Percentiles rank a stretch among this genome's conserved stretches.
Evolutionary conservation across 1,284 basidiomycete species (phyloP).

Genomic region (Ustilago crameri): DNA sequence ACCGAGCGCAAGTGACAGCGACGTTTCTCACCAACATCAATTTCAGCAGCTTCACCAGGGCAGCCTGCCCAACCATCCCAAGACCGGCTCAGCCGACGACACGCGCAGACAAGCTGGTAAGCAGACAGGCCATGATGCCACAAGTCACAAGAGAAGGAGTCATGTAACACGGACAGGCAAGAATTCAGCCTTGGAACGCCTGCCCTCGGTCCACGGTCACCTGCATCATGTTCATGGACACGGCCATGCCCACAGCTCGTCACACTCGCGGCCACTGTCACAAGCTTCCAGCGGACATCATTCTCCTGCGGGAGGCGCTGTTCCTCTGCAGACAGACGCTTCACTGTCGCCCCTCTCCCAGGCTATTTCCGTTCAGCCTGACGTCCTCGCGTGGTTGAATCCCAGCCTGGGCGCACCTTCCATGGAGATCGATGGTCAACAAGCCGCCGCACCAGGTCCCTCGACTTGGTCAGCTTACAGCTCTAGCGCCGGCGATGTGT

Average conservation of each 20-base stretch:
- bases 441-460: constrained; percentile 8
- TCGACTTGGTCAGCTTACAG: constrained; percentile 37
- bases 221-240: constrained; percentile 41
- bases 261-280: constrained; percentile 34
- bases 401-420: constrained; percentile 12
- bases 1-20: constrained; percentile 42
- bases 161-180: constrained; percentile 45
- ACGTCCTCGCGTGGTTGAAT: constrained; percentile 44
- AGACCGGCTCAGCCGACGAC: constrained; percentile 53
- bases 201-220: constrained; percentile 48
- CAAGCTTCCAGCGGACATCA: constrained; percentile 39
- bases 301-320: constrained; percentile 34
- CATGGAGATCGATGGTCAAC: constrained; percentile 38
- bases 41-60: constrained; percentile 25
- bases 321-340: constrained; percentile 21
- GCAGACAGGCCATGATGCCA: constrained; percentile 30
- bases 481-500: constrained; percentile 37
- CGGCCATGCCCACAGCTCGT: constrained; percentile 17
- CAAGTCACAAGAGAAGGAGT: constrained; percentile 44
- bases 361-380: constrained; percentile 11
- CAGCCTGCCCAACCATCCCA: constrained; percentile 12
- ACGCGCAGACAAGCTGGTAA: constrained; percentile 45
- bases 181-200: constrained; percentile 42
- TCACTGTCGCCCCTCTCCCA: constrained; percentile 31
- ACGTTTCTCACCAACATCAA: constrained; percentile 28